Evolutionary conservation across 208 protist genomes (phyloP), one percentile per base, ranked within the genome.

Genomic region (Trypanosoma vivax): DNA sequence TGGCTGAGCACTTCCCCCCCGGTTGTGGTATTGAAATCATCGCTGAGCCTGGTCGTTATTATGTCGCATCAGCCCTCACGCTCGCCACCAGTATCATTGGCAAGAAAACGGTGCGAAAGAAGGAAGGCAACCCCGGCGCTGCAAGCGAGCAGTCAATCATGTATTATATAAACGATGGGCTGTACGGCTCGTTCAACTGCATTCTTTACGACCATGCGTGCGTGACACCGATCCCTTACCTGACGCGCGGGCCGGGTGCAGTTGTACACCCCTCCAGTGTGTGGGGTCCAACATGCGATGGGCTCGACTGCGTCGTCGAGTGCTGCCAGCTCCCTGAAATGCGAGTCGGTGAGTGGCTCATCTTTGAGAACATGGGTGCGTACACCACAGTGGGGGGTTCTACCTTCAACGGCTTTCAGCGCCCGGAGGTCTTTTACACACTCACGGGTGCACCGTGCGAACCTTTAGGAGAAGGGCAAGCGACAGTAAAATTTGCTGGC

Each of bases 151-250:
- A 69, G 39, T 72, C 85, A 57, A 64, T 75, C 24, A 72, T 88
- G 62, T 92, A 90, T 67, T 94, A 90, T 64, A 51, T 92, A 18
- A 89, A 84, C 45, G 87, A 94, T 43, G 87, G 87, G 23, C 61
- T 93, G 46, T 94, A 94, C 62, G 49, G 76, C 57, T 83, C 70
- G 55, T 92, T 92, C 55, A 94, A 94, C 73, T 90, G 75, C 63
- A 72, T 94, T 23, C 29, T 93, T 16, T 94, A 79, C 21, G 87
- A 94, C 43, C 81, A 90, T 54, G 73, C 76, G 10, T 53, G 71
- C 60, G 77, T 79, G 5, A 59, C 27, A 16, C 66, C 83, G 35
- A 55, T 70, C 33, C 65, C 84, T 45, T 76, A 27, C 50, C 75
- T 57, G 59, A 73, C 25, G 56, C 50, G 23, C 60, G 77, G 39